These are phyloP conservation scores for Boechera stricta DNA, from an alignment of 345 rosid species.

Conservation along the genomic window DNA sequence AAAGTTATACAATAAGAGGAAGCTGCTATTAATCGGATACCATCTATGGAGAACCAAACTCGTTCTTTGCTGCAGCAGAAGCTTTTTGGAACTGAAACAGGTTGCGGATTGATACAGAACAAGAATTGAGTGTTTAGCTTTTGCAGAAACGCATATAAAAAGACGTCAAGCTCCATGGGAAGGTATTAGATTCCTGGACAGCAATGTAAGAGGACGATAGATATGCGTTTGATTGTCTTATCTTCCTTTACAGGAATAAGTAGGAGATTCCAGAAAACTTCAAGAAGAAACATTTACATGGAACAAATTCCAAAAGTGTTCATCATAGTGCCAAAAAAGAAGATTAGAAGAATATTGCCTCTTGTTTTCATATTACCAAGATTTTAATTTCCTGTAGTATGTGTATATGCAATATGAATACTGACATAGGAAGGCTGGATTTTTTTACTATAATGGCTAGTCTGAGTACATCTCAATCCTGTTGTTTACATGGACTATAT, in stretches of 20 bases:
- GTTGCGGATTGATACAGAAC: conserved; percentile 19
- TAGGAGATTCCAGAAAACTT: conserved; percentile 41
- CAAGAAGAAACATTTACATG: conserved; percentile 34
- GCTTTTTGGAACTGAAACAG: conserved; percentile 15
- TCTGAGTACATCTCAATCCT: conserved; percentile 11
- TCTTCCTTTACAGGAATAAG: conserved; percentile 32
- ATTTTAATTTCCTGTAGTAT: conserved; percentile 1
- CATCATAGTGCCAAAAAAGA: conserved; percentile 27
- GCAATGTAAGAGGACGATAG: conserved; percentile 1
- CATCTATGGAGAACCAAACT: conserved; percentile 26
- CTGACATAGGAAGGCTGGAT: conserved; percentile 9
- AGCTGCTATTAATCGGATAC: conserved; percentile 23
- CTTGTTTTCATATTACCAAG: conserved; percentile 27
- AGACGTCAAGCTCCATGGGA: conserved; percentile 17
- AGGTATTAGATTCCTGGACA: conserved; percentile 42
- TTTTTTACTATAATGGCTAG: conserved; percentile 5
- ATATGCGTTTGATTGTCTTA: conserved; percentile 2
- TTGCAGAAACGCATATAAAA: conserved; percentile 27
- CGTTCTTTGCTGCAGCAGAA: conserved; percentile 16
- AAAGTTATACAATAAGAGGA: conserved; percentile 7
- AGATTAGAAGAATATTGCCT: conserved; percentile 16
- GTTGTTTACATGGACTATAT: conserved; percentile 23
- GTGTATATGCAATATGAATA: conserved; percentile 18
- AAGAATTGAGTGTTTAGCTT: conserved; percentile 6
- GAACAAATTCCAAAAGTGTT: conserved; percentile 42